phyloP scores from a whole-genome alignment of 768 basidiomycete genomes.

The Tephrocybe sp. region DNA sequence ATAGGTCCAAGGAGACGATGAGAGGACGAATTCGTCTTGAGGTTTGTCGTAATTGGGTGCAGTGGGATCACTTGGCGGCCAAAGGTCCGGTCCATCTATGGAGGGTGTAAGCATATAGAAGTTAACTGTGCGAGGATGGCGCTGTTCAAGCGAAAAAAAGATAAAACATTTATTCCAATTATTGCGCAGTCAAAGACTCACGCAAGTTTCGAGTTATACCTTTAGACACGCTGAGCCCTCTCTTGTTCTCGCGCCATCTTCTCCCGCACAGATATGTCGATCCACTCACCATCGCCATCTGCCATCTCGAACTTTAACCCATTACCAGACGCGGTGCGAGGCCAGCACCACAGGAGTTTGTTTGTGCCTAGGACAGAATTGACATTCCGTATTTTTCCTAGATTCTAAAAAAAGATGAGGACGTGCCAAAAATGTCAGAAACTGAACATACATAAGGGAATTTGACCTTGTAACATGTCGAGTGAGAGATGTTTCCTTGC shows the following conservation, averaged over 20 bases:
- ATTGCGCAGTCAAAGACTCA: slow-evolving; percentile 6
- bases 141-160: slow-evolving; percentile 8
- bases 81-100: slow-evolving; percentile 33
- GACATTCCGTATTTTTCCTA: slow-evolving; percentile 75
- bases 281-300: slow-evolving; percentile 74
- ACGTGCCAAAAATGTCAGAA: slow-evolving; percentile 11
- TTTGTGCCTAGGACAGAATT: slow-evolving; percentile 75
- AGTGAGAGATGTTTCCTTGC: background rate
- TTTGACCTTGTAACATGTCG: slow-evolving; percentile 57
- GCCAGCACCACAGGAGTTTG: slow-evolving; percentile 84
- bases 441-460: slow-evolving; percentile 83
- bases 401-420: slow-evolving; percentile 52
- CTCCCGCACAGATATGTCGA: slow-evolving; percentile 35
- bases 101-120: background rate
- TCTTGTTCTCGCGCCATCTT: slow-evolving; percentile 18
- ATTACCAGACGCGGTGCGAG: slow-evolving; percentile 60
- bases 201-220: slow-evolving; percentile 14
- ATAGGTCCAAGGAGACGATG: slow-evolving; percentile 83
- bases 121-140: background rate
- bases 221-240: slow-evolving; percentile 20
- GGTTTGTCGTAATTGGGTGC: slow-evolving; percentile 28
- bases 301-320: slow-evolving; percentile 80
- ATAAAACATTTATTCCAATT: slow-evolving; percentile 17
- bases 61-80: slow-evolving; percentile 77
- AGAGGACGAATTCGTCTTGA: slow-evolving; percentile 44